Conservation (phyloP, 768 basidiomycete genomes). For the Daedaleopsis nitida region DNA sequence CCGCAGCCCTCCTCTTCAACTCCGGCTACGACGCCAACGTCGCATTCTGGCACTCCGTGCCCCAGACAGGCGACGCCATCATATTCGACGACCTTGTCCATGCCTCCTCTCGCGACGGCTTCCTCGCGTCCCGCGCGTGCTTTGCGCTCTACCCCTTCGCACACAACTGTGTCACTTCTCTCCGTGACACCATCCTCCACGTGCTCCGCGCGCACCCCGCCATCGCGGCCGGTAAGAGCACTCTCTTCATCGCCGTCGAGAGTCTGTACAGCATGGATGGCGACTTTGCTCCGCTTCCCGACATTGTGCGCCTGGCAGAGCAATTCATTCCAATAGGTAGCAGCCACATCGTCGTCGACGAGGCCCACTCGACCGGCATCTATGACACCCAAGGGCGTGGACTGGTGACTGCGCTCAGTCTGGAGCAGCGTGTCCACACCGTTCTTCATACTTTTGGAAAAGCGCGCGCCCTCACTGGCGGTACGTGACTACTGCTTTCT, state of each 20-base stretch:
- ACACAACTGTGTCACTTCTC: conserved; percentile 44
- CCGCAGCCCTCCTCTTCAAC: conserved; percentile 50
- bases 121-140: conserved; percentile 40
- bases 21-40: conserved; percentile 58
- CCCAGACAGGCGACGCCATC: conserved; percentile 48
- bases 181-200: conserved; percentile 33
- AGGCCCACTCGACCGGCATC: conserved; percentile 56
- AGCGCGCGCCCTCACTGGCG: conserved; percentile 21
- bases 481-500: neutral
- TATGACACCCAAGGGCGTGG: conserved; percentile 51
- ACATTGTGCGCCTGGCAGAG: conserved; percentile 43
- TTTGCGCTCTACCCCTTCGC: conserved; percentile 35
- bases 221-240: conserved; percentile 27
- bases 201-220: conserved; percentile 26
- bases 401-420: conserved; percentile 41
- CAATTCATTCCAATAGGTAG: conserved; percentile 35
- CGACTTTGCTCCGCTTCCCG: conserved; percentile 47
- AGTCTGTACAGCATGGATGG: conserved; percentile 64
- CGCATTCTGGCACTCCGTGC: conserved; percentile 47
- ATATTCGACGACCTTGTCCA: conserved; percentile 57
- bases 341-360: conserved; percentile 52
- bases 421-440: conserved; percentile 44
- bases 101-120: conserved; percentile 52
- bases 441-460: conserved; percentile 58
- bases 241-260: conserved; percentile 52